phyloP scores from a whole-genome alignment of 2,329 filamentous ascomycete species.

The Xylaria sp. region DNA sequence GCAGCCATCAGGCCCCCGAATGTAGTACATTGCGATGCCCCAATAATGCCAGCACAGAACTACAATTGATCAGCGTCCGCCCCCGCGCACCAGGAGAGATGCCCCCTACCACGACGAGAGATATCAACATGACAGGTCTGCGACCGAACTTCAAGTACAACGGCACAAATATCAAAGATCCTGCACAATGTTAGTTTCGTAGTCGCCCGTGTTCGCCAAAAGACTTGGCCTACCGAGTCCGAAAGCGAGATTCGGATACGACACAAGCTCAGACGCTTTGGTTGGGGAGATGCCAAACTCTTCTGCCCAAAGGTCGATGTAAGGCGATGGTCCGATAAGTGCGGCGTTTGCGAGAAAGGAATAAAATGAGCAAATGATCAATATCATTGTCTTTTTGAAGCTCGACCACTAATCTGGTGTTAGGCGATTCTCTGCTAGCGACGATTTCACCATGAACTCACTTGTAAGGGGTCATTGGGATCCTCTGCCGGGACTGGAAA shows the following conservation, averaged over 20 bases:
- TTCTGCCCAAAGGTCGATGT: constrained; percentile 65
- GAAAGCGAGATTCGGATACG: constrained; percentile 70
- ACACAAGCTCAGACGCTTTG: constrained; percentile 65
- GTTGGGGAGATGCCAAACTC: constrained; percentile 64
- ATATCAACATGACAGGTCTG: constrained; percentile 56
- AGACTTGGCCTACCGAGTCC: constrained; percentile 58
- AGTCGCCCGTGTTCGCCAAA: background rate
- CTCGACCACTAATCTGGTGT: constrained; percentile 59
- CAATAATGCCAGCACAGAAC: constrained; percentile 57
- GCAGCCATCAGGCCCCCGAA: constrained; percentile 55
- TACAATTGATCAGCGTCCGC: constrained; percentile 33
- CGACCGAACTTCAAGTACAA: constrained; percentile 64
- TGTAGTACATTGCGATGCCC: constrained; percentile 52
- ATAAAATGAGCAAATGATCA: constrained; percentile 65
- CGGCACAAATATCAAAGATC: constrained; percentile 67
- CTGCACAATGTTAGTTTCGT: constrained; percentile 38
- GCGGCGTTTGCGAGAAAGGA: constrained; percentile 69
- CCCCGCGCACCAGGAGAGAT: background rate
- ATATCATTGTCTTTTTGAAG: constrained; percentile 68
- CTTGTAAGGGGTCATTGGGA: constrained; percentile 48
- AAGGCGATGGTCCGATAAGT: constrained; percentile 67
- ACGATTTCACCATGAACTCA: constrained; percentile 26
- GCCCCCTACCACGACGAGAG: constrained; percentile 52
- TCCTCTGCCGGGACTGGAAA: constrained; percentile 48
- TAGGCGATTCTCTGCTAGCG: constrained; percentile 14